These are phyloP conservation scores for Craterostigma plantagineum DNA, from an alignment of 257 asterid species.

Conservation along the genomic window DNA sequence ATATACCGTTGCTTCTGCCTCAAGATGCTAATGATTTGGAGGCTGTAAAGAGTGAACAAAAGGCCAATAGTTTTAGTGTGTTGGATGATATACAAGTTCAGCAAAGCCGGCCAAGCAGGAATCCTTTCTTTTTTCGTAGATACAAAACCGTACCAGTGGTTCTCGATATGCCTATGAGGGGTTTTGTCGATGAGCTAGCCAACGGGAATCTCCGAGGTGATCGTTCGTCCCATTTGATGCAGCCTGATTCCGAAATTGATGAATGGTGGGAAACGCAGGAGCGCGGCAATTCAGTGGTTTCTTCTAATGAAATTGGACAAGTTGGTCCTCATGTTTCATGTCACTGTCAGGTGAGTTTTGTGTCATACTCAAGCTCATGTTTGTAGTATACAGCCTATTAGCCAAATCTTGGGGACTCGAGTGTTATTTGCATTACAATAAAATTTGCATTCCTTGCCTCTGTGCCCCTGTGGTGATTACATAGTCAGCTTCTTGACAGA, in stretches of 20 bases:
- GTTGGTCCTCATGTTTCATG: constrained; percentile 87
- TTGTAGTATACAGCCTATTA: no score
- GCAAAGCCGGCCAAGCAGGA: constrained; percentile 37
- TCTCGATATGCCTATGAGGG: constrained; percentile 80
- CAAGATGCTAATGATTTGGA: constrained; percentile 64
- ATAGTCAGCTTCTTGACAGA: not conserved
- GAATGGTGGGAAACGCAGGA: constrained; percentile 98
- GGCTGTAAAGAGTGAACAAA: constrained; percentile 26
- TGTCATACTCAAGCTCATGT: constrained; percentile 4
- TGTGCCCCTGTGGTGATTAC: no score
- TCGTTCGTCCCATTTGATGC: constrained; percentile 30
- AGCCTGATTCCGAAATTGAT: constrained; percentile 22
- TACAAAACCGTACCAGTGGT: constrained; percentile 38
- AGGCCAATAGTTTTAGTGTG: constrained; percentile 21
- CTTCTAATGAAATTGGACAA: constrained; percentile 75
- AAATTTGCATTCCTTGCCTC: no score
- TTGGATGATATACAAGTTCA: constrained; percentile 33
- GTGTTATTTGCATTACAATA: no score
- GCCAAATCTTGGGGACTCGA: no score
- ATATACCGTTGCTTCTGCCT: constrained; percentile 85
- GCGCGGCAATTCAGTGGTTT: constrained; percentile 62
- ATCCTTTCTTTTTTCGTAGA: constrained; percentile 57
- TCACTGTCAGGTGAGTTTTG: constrained; percentile 66
- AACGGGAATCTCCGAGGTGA: constrained; percentile 21
- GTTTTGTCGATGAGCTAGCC: constrained; percentile 61